phyloP scores from a whole-genome alignment of 2,329 filamentous ascomycete genomes.

The Bisporella sp. region DNA sequence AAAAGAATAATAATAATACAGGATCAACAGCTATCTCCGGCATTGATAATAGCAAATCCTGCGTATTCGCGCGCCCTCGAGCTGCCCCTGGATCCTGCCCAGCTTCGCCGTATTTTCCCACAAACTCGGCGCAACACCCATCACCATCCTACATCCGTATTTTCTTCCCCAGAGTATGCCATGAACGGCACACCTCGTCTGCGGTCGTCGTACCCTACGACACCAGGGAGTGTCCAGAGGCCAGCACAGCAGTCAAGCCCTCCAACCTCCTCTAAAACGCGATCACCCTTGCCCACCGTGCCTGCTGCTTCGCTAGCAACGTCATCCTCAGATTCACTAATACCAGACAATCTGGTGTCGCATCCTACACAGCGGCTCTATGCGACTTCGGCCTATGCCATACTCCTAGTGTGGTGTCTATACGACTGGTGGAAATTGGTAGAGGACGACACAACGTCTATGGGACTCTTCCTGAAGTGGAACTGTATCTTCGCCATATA shows the following conservation, averaged over 20 bases:
- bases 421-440: constrained; percentile 79
- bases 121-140: too few species aligned
- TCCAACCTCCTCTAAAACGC: constrained; percentile 13
- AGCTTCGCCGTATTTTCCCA: too few species aligned
- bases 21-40: too few species aligned
- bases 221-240: constrained; percentile 46
- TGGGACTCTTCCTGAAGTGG: constrained; percentile 93
- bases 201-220: constrained; percentile 75
- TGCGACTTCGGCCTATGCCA: constrained; percentile 69
- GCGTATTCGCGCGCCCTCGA: too few species aligned
- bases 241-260: constrained; percentile 20
- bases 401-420: constrained; percentile 72
- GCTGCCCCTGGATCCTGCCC: too few species aligned
- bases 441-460: constrained; percentile 79
- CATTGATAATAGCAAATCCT: too few species aligned
- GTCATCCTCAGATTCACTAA: constrained; percentile 38
- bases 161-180: constrained; percentile 22
- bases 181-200: constrained; percentile 81
- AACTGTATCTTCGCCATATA: constrained; percentile 77
- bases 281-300: constrained; percentile 22
- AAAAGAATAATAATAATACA: too few species aligned
- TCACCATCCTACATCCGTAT: too few species aligned
- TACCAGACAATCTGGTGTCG: constrained; percentile 77
- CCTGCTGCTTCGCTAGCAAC: constrained; percentile 13
- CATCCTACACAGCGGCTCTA: constrained; percentile 88